Base-by-base conservation (phyloP, 2,329 filamentous ascomycete genomes). In the Cadophora sp. region DNA sequence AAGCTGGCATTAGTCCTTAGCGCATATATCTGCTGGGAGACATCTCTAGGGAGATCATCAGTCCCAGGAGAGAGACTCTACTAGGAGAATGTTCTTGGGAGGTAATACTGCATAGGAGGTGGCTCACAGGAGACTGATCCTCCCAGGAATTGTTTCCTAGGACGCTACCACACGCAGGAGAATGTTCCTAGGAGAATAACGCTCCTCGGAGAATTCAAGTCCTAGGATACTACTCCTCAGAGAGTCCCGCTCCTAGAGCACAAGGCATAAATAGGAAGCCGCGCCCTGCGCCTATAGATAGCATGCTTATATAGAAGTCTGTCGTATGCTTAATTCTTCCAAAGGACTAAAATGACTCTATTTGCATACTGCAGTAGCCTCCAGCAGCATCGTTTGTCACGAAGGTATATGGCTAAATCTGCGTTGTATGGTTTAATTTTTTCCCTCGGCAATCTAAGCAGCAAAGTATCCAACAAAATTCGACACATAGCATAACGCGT, bases 1-100 rank as follows among this genome's bases (percentile, higher is more conserved):
- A 50, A 50, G 50, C n/a, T 12, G 9, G 24, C 24, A 16, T 6
- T 53, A 53, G 50, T 53, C 22, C 29, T 59, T n/a, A 27, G 51
- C 51, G 24, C 22, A 14, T 58, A 40, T 53, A 40, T 53, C 26
- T 65, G 37, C 43, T 58, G 31, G 43, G 31, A 65, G 40, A 65
- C 43, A 16, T 50, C 43, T 59, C 40, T 58, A 19, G 24, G 51
- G 26, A 58, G 5, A 56, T 53, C 43, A 64, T 64, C 24, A 29
- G 43, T 24, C 31, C 7, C 37, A 64, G 22, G 31, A 64, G 16
- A 27, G 14, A 43, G 40, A 34, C 26, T 12, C 24, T 40, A 24
- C 27, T 64, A 34, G n/a, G n/a, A 50, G 22, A 50, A 50, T 50
- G n/a, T 50, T 50, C n/a, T 50, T 50, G n/a, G n/a, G n/a, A 50